A percentile compares a stretch with the other conserved stretches of the same genome.
phyloP scores from a whole-genome alignment of 371 early-diverging fungal genomes.

The Smittium culicis region DNA sequence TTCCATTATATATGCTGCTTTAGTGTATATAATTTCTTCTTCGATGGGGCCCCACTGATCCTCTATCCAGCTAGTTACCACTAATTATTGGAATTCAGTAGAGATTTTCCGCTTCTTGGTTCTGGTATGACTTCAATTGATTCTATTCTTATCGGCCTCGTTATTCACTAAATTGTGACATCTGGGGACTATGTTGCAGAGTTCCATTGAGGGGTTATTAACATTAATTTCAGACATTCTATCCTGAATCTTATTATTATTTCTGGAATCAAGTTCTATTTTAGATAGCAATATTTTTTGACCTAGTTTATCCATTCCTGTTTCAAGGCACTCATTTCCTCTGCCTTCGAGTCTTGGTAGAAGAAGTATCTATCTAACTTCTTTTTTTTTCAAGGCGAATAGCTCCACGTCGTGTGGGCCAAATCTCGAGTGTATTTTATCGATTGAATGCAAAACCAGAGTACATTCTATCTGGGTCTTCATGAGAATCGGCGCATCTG shows the following conservation, averaged over 20 bases:
- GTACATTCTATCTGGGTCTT: conserved; percentile 8
- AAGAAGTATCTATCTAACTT: conserved; percentile 13
- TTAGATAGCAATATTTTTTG: conserved; percentile 17
- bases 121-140: not conserved
- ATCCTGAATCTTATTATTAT: conserved; percentile 17
- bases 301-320: conserved; percentile 16
- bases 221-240: conserved; percentile 3
- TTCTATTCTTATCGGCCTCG: not conserved
- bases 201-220: conserved; percentile 11
- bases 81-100: not conserved
- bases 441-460: conserved; percentile 4
- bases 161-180: not conserved
- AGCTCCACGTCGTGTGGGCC: conserved; percentile 18
- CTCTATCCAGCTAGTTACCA: not conserved
- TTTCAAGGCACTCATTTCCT: conserved; percentile 21
- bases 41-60: no score
- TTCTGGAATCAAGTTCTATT: conserved; percentile 22
- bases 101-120: not conserved
- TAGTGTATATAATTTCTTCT: not conserved
- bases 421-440: not conserved
- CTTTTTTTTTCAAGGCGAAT: conserved; percentile 20
- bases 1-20: not conserved
- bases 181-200: not conserved
- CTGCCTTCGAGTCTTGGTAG: conserved; percentile 19
- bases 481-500: not conserved